These are phyloP conservation scores for Thermochaetoides thermophila DNA, from an alignment of 495 filamentous ascomycete species.

Conservation along the genomic window DNA sequence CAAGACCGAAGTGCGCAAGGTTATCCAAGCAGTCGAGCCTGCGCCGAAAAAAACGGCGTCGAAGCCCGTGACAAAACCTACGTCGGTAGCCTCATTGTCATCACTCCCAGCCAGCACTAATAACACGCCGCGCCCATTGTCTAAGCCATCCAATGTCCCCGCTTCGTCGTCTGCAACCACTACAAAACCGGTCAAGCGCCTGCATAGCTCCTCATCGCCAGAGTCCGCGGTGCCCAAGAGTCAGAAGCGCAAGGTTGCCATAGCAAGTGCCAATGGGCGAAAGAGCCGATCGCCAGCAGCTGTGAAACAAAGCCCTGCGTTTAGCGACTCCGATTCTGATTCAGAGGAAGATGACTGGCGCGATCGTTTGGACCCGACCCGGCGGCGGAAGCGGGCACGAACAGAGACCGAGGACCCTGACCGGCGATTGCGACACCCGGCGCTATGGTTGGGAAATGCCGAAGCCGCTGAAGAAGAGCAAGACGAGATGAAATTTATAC, in stretches of 20 bases:
- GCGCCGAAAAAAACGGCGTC: too few species aligned
- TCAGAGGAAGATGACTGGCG: constrained; percentile 21
- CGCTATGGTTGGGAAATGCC: constrained; percentile 32
- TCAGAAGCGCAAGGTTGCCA: constrained; percentile 14
- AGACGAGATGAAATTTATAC: constrained; percentile 32
- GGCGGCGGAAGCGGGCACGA: constrained; percentile 16
- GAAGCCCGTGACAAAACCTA: constrained; percentile 1
- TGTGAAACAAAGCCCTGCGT: constrained; percentile 13
- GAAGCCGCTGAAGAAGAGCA: constrained; percentile 26
- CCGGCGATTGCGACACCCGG: constrained; percentile 43
- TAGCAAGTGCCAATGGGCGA: too few species aligned
- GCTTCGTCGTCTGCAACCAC: neutral
- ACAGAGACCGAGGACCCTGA: constrained; percentile 31
- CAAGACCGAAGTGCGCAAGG: constrained; percentile 17
- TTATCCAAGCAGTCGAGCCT: constrained; percentile 16
- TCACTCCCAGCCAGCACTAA: neutral
- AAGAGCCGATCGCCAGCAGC: constrained; percentile 11
- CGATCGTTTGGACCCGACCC: constrained; percentile 18
- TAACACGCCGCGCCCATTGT: constrained; percentile 5
- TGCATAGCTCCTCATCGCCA: neutral
- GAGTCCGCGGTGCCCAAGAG: constrained; percentile 3
- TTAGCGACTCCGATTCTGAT: constrained; percentile 17
- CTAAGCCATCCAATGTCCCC: constrained; percentile 1
- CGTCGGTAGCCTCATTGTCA: constrained; percentile 1
- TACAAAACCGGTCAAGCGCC: neutral